Base-by-base conservation (phyloP, 2,329 filamentous ascomycete genomes). In the Bipolaris gigantea region DNA sequence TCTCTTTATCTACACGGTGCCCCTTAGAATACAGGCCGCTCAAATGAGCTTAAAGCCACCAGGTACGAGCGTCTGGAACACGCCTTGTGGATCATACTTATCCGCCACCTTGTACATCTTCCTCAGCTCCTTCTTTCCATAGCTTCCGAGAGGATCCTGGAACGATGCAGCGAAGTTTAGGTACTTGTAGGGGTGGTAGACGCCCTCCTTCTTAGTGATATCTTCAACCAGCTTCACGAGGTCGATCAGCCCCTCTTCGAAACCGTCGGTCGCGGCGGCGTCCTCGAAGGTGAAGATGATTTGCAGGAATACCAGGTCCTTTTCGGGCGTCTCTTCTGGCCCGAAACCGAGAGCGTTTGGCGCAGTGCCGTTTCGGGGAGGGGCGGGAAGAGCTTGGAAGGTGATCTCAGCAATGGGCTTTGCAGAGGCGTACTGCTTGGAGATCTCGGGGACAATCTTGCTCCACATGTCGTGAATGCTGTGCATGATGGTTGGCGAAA, bases 81-180 rank as follows among this genome's bases (percentile, higher is more conserved):
- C 19, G 19, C 63, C 62, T 7, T 42, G 25, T 0, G 67, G 63
- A 50, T 70, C 65, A 44, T 66, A 67, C 50, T 60, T 65, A 35
- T n/a, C 48, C 25, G 61, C 56, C 1, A 65, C 60, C 19, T 44
- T 32, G 27, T 41, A 52, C 34, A 70, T 21, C 16, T 33, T 53
- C 11, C 21, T 30, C 7, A 61, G 23, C 9, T 55, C 50, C 11
- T 53, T 52, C 5, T 39, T 23, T 4, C 67, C 67, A 57, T 69
- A 67, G 32, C 54, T 56, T 11, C 10, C 46, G 7, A 65, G 34
- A 5, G 73, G 72, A 42, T 73, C 65, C 55, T 77, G 74, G 55
- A 66, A 75, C 11, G 50, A 48, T 2, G 64, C 70, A 8, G 74
- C 73, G 51, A 74, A 76, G 53, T 73, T 75, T 30, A 71, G 46